Base-by-base conservation (phyloP, 2,329 filamentous ascomycete genomes). In the Sclerotinia nivalis region DNA sequence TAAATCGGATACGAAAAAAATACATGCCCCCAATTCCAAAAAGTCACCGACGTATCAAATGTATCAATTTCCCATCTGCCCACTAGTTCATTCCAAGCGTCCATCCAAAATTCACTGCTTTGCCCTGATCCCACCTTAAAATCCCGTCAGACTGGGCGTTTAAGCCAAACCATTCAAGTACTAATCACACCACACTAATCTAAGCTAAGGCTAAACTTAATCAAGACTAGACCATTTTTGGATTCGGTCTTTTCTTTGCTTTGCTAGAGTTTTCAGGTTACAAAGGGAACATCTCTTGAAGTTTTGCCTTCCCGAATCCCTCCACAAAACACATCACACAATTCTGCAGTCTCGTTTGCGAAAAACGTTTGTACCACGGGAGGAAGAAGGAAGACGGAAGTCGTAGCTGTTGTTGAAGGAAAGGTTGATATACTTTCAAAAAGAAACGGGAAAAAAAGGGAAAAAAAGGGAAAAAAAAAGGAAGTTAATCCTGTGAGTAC, bases 301-400 rank as follows among this genome's bases (percentile, higher is more conserved):
- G n/a, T 66, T 59, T 66, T 59, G 25, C 64, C 64, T 66, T 66
- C 50, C 64, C 50, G 54, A 66, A 66, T 66, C 50, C 64, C 52
- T 66, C 64, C 64, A 66, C 52, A 59, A 52, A 64, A 68, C 55
- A 65, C 66, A 65, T 65, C 67, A 62, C 67, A 71, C 71, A 71
- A 72, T 76, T 76, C 74, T 73, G 72, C 70, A 69, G 70, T 70
- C 68, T 67, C 52, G 43, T 50, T 68, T 71, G 71, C 72, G 72
- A 72, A 75, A 70, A 72, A 75, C 74, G 74, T 64, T 75, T 73
- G 74, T 75, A 74, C 54, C 74, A 74, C 69, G 75, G 76, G 74
- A 75, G 74, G 76, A 74, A 73, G 76, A 74, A 76, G 75, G 74
- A 76, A 75, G 75, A 74, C 71, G 76, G 72, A 72, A 74, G 74